phyloP scores from a whole-genome alignment of 2,329 filamentous ascomycete genomes.

The Didymellaceae sp. region DNA sequence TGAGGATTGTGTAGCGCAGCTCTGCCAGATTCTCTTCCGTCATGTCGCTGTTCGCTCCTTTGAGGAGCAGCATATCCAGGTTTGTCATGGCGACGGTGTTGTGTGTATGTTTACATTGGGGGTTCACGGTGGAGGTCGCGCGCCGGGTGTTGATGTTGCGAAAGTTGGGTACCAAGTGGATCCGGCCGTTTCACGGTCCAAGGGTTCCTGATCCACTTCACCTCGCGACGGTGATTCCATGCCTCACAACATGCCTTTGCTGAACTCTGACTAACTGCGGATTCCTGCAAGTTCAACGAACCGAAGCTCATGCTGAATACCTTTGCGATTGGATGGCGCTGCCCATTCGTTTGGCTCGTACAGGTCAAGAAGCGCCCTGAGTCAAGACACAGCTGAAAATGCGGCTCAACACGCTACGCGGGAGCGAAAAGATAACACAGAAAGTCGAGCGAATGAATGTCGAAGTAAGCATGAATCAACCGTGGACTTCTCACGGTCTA shows the following conservation, averaged over 20 bases:
- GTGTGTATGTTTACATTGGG: constrained; percentile 9
- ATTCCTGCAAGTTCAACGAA: no score
- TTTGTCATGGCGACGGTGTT: constrained; percentile 42
- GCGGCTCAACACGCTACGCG: not conserved
- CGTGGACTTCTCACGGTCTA: not conserved
- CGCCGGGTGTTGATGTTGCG: constrained; percentile 4
- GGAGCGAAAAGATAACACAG: constrained; percentile 1
- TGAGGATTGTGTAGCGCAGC: constrained; percentile 74
- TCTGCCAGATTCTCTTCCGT: constrained; percentile 71
- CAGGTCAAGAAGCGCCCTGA: not conserved
- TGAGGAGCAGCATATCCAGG: constrained; percentile 78
- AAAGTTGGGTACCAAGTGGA: constrained; percentile 10
- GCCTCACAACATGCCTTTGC: not conserved
- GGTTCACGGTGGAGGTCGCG: not conserved
- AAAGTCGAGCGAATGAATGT: constrained; percentile 2
- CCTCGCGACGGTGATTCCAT: not conserved
- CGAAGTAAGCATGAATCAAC: not conserved
- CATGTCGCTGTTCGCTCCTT: constrained; percentile 78
- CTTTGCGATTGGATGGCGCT: no score
- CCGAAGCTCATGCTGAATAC: no score
- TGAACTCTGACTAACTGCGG: no score
- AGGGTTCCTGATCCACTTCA: not conserved
- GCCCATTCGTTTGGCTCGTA: no score
- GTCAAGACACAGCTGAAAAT: not conserved
- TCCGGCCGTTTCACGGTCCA: constrained; percentile 5